Evolutionary conservation across 2,329 filamentous ascomycete species (phyloP), one percentile per base, ranked within the genome.

Genomic region (Phaeoacremonium minimum): DNA sequence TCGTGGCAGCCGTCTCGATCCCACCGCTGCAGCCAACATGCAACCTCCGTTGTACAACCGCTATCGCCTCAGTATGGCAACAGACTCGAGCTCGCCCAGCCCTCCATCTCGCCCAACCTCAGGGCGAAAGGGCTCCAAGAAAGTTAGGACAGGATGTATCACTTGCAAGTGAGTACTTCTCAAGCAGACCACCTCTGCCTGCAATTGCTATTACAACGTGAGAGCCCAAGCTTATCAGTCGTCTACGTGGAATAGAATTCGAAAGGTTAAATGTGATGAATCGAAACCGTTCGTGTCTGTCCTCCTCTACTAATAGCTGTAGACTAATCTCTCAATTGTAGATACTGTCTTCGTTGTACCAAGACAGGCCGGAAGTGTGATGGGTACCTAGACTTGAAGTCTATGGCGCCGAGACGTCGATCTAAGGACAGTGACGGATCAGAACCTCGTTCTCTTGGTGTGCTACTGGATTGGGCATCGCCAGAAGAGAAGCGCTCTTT

Each of bases 221-320:
- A 15, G 11, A 20, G 35, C 12, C 14, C n/a, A 15, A 34, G 17
- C 35, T 41, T 19, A 41, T 30, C 13, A 22, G 30, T n/a, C 7
- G 17, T 11, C 31, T 9, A 18, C 28, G 16, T 18, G 18, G 15
- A 26, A n/a, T 18, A 57, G 53, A 30, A 50, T 56, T 22, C 52
- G 55, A 14, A 50, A 55, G 18, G 48, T 57, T 6, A 57, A 57
- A 36, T 57, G 55, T 36, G 55, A 50, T 35, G 55, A 57, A 37
- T 47, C 44, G 17, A 53, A 53, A 18, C 55, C 55, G 7, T 50
- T 46, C n/a, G n/a, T n/a, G n/a, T n/a, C n/a, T n/a, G n/a, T n/a
- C n/a, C n/a, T n/a, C n/a, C n/a, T n/a, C n/a, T n/a, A n/a, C n/a
- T n/a, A n/a, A n/a, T n/a, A n/a, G n/a, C n/a, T n/a, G n/a, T n/a